These are phyloP conservation scores for Paraleonurus japonicus DNA, from an alignment of 257 asterid species.

Conservation along the genomic window DNA sequence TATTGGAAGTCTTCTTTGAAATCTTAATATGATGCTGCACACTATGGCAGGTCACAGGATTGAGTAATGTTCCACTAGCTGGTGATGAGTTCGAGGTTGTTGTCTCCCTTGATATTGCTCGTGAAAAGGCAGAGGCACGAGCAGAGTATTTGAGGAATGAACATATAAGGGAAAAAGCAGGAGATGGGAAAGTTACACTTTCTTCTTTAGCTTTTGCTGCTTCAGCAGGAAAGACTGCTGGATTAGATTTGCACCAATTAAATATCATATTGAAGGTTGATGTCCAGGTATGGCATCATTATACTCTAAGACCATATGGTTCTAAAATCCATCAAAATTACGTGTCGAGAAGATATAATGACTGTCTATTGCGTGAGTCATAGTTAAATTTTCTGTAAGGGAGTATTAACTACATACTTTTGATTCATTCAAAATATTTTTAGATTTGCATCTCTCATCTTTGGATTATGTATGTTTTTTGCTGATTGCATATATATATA, in stretches of 20 bases:
- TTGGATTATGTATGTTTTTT: neutral
- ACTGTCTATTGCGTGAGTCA: neutral
- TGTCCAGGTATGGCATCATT: constrained; percentile 64
- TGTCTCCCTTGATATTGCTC: constrained; percentile 78
- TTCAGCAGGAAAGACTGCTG: constrained; percentile 66
- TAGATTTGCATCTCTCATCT: constrained; percentile 1
- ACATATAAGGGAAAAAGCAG: constrained; percentile 83
- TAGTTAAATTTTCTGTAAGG: neutral
- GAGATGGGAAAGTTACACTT: constrained; percentile 91
- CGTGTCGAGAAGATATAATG: neutral
- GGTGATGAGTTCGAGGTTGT: constrained; percentile 97
- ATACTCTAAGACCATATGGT: constrained; percentile 1
- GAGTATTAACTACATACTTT: neutral
- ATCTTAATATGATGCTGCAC: constrained; percentile 18
- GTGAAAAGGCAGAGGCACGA: constrained; percentile 69
- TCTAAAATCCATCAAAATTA: neutral
- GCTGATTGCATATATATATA: neutral
- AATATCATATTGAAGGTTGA: constrained; percentile 90
- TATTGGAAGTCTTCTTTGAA: neutral
- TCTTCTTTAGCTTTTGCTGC: constrained; percentile 92
- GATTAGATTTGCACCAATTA: constrained; percentile 87
- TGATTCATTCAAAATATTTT: neutral
- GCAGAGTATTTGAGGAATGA: constrained; percentile 72
- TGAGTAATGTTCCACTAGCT: constrained; percentile 87
- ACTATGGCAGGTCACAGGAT: constrained; percentile 74